A percentile compares a stretch with the other conserved stretches of the same genome.
These are phyloP conservation scores for Xerocomellus amylosporus DNA, from an alignment of 768 basidiomycete genomes.

Conservation along the genomic window DNA sequence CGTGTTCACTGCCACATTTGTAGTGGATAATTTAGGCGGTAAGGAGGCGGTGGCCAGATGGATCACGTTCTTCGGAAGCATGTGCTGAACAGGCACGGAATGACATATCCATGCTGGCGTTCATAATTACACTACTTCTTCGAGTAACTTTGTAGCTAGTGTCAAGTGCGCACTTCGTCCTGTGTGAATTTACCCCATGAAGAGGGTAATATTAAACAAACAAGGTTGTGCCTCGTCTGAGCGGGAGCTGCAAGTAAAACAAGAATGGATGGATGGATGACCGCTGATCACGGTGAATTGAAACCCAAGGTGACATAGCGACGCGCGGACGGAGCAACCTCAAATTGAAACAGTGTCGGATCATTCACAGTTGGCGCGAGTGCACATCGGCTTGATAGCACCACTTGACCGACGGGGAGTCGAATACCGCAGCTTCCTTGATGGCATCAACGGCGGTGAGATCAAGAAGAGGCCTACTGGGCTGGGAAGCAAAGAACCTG, in stretches of 20 bases:
- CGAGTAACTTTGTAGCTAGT: not conserved
- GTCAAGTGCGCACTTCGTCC: not conserved
- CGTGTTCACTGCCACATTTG: not conserved
- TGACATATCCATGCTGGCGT: too few species aligned
- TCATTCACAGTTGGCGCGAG: not conserved
- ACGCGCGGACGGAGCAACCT: not conserved
- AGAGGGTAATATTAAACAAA: not conserved
- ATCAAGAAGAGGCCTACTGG: not conserved
- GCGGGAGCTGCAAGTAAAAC: not conserved
- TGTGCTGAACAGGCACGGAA: not conserved
- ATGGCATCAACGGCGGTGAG: not conserved
- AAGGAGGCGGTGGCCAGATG: too few species aligned
- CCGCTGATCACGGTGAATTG: not conserved
- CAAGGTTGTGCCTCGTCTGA: not conserved
- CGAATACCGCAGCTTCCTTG: not conserved
- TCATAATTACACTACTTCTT: not conserved
- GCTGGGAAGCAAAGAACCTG: not conserved
- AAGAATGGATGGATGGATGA: not conserved
- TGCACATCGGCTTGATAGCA: too few species aligned
- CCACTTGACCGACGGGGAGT: not conserved
- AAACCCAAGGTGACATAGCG: not conserved
- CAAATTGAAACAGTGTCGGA: not conserved
- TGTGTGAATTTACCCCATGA: not conserved
- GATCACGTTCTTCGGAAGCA: not conserved
- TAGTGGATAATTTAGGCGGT: too few species aligned